phyloP scores from a whole-genome alignment of 1,284 basidiomycete species.

The Veloboletus limbatus region DNA sequence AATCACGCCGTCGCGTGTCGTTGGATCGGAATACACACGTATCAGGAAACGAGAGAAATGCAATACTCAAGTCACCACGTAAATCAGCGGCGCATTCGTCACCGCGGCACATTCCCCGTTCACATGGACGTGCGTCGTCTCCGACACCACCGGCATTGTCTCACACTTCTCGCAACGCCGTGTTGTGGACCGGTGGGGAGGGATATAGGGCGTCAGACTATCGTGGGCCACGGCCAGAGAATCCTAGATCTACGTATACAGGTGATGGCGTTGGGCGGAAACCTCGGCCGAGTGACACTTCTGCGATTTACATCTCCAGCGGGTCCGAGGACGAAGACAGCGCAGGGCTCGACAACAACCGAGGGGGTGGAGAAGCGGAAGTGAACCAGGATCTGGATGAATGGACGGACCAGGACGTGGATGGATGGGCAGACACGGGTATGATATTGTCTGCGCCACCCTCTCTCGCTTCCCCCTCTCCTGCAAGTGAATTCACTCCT shows the following conservation, averaged over 20 bases:
- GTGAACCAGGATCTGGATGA: not conserved
- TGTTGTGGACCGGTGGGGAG: not conserved
- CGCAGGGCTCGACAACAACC: not conserved
- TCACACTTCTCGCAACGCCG: not conserved
- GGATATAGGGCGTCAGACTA: not conserved
- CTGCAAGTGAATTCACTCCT: not conserved
- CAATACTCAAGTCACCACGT: conserved; percentile 28
- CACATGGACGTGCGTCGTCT: conserved; percentile 9
- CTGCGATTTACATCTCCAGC: conserved; percentile 33
- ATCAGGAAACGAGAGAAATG: conserved; percentile 9
- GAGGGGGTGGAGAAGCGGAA: not conserved
- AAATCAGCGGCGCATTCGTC: conserved; percentile 29
- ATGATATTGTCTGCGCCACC: conserved; percentile 30
- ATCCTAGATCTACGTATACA: not conserved
- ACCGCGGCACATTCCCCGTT: conserved; percentile 15
- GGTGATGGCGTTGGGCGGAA: not conserved
- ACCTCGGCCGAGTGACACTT: conserved; percentile 16
- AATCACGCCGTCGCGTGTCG: conserved; percentile 2
- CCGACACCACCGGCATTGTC: conserved; percentile 10
- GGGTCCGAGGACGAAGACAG: conserved; percentile 26
- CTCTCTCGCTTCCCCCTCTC: conserved; percentile 1
- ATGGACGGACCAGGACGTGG: conserved; percentile 9
- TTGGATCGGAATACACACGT: conserved; percentile 3
- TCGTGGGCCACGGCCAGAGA: not conserved
- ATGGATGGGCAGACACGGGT: conserved; percentile 20